Evolutionary conservation across 805 yeast genomes (phyloP).

Genomic region (Vanderwaltozyma tropicalis): DNA sequence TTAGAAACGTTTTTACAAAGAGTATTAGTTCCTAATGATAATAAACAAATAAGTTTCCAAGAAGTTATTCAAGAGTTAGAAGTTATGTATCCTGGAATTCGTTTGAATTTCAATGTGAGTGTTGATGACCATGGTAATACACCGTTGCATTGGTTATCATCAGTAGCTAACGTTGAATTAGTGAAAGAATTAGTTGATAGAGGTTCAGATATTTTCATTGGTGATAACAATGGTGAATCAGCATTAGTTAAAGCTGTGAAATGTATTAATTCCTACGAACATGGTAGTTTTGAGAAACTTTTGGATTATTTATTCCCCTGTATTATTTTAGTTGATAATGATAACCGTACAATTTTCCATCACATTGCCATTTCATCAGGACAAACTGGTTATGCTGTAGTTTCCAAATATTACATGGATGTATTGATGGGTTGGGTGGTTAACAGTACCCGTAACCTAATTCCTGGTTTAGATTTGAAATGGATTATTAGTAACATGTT

Average conservation of each 20-base stretch:
- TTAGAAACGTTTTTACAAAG: constrained; percentile 25
- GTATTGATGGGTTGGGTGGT: constrained; percentile 72
- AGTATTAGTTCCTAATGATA: constrained; percentile 19
- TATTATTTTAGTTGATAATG: constrained; percentile 50
- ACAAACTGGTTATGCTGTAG: constrained; percentile 59
- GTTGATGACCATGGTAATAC: constrained; percentile 92
- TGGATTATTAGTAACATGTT: constrained; percentile 60
- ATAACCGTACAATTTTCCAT: constrained; percentile 74
- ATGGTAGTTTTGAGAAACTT: constrained; percentile 59
- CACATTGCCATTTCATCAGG: constrained; percentile 78
- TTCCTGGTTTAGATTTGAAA: constrained; percentile 40
- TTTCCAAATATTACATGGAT: constrained; percentile 64
- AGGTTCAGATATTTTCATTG: constrained; percentile 52
- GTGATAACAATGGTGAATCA: constrained; percentile 81
- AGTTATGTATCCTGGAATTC: constrained; percentile 14
- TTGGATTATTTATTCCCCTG: constrained; percentile 70
- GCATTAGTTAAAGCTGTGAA: constrained; percentile 71
- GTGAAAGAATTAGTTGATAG: constrained; percentile 57
- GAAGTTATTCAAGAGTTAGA: constrained; percentile 16
- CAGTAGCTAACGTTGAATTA: constrained; percentile 66
- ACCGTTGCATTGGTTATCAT: constrained; percentile 92
- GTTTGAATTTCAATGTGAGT: constrained; percentile 62
- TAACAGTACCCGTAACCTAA: constrained; percentile 33
- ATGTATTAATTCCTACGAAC: constrained; percentile 69
- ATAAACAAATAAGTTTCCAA: constrained; percentile 3